Base-by-base conservation (phyloP, 768 basidiomycete species). In the Podaxis sp. region DNA sequence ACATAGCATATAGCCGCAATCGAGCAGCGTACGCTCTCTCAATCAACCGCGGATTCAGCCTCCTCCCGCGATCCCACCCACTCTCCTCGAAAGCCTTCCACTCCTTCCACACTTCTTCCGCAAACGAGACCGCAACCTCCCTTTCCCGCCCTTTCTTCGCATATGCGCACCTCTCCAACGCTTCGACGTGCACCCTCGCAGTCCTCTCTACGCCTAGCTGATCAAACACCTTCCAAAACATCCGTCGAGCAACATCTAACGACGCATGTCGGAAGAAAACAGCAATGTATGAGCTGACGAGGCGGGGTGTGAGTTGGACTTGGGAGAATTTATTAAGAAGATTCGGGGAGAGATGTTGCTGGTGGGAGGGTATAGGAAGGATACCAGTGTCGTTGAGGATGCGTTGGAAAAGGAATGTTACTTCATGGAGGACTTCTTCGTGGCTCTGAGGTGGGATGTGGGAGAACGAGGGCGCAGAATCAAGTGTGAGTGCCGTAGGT, bases 221-320 rank as follows among this genome's bases (percentile, higher is more conserved):
- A 19, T 75, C 71, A 64, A 83, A 91, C 2, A 88, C 63, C 3
- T 70, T 72, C 64, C 79, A 72, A 72, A 89, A 94, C 7, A 81
- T 71, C 7, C 79, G 77, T 30, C 76, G 74, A 2, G 84, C 76
- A 2, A 69, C 70, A 28, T 83, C 79, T 46, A 95, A 74, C 9
- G 80, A 68, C 1, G 76, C 72, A 64, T 84, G 84, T 49, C 73
- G 74, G 69, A 90, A 90, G 70, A 88, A 83, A 0, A 95, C 89
- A 12, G 90, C 85, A 55, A 97, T 77, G 70, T 93, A 98, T 2
- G 94, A 84, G 67, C 90, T 92, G 66, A 95, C 68, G 5, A 97
- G 81, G 1, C 83, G 79, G 0, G 92, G 68, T 0, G 86, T 84
- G 56, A 90, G 69, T 5, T 72, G 53, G 38, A 95, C 90, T 59